phyloP scores from a whole-genome alignment of 202 grass and related monocot species.

The Carex arenaria region DNA sequence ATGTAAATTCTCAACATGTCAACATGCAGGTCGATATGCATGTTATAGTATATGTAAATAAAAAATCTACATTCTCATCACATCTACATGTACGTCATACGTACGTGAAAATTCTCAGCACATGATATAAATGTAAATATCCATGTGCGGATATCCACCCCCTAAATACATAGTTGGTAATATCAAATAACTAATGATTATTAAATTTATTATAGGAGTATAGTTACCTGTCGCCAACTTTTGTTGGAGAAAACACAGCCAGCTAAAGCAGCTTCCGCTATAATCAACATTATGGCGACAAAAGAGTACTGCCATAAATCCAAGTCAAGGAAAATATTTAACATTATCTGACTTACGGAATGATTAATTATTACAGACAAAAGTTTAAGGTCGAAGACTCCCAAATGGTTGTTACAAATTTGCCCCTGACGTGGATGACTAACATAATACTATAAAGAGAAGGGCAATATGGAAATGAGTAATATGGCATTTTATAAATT shows the following conservation, averaged over 20 bases:
- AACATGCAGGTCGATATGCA: background rate
- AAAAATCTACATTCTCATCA: background rate
- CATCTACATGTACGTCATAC: background rate
- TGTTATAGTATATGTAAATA: background rate
- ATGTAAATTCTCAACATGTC: background rate
- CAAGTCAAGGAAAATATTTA: conserved; percentile 22
- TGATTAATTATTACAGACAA: background rate
- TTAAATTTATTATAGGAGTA: background rate
- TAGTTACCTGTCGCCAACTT: conserved; percentile 62
- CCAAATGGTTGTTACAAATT: background rate
- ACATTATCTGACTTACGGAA: background rate
- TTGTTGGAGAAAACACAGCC: conserved; percentile 46
- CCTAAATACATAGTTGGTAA: background rate
- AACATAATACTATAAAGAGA: background rate
- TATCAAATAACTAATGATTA: background rate
- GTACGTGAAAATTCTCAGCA: background rate
- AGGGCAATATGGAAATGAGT: background rate
- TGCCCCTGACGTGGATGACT: background rate
- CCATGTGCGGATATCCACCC: background rate
- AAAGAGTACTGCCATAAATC: conserved; percentile 44
- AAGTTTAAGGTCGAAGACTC: background rate
- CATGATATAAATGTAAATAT: background rate
- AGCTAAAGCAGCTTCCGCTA: conserved; percentile 50
- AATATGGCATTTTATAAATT: background rate
- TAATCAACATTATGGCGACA: conserved; percentile 37